Conservation (phyloP, 257 asterid species). For the Mentha longifolia region DNA sequence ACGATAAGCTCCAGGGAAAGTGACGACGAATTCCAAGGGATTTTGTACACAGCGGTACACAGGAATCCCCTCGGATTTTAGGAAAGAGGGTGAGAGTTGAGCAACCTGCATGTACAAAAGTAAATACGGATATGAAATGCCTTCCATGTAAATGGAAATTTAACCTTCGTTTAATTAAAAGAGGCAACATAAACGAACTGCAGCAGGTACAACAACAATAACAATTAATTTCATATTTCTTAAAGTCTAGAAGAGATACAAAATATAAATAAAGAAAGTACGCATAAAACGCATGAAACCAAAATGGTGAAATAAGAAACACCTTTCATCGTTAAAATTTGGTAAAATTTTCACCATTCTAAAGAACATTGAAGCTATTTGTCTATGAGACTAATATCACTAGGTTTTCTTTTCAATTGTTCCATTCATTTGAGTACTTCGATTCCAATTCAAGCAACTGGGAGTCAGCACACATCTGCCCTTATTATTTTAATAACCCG, state of each 20-base stretch:
- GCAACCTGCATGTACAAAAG: conserved; percentile 50
- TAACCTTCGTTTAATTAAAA: conserved; percentile 11
- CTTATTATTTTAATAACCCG: not conserved
- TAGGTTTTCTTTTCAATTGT: conserved; percentile 1
- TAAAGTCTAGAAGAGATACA: not conserved
- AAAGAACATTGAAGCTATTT: conserved; percentile 11
- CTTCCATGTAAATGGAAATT: not conserved
- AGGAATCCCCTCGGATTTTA: conserved; percentile 70
- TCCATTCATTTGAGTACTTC: conserved; percentile 12
- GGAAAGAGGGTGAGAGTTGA: conserved; percentile 71
- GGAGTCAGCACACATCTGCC: not conserved
- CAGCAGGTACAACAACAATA: too few species aligned
- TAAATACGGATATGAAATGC: not conserved
- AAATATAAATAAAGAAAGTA: not conserved
- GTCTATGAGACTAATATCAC: not conserved
- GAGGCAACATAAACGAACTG: not conserved
- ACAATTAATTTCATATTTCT: too few species aligned
- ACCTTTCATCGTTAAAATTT: not conserved
- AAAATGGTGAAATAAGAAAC: not conserved
- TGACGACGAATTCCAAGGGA: conserved; percentile 64
- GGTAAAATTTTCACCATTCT: too few species aligned
- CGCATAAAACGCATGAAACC: not conserved
- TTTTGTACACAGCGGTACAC: conserved; percentile 82
- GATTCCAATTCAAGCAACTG: not conserved
- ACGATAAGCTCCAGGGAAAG: conserved; percentile 79